Evolutionary conservation across 2,329 filamentous ascomycete genomes (phyloP).

Genomic region (Apiospora rasikravindrae): DNA sequence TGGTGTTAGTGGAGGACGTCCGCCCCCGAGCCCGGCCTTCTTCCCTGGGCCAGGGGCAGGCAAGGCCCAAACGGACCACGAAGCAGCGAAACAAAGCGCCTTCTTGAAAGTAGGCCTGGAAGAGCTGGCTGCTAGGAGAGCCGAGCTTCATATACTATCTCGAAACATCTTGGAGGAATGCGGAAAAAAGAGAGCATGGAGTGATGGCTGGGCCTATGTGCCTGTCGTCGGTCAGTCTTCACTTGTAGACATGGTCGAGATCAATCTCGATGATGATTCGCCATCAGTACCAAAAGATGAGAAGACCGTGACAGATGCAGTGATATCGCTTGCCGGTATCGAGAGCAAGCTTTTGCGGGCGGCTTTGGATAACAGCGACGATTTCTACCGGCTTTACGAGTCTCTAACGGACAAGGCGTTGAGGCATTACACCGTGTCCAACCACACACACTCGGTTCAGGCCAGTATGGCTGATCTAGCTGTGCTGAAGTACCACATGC

Average conservation of each 20-base stretch:
- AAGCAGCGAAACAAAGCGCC: slow-evolving; percentile 48
- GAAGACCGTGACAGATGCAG: slow-evolving; percentile 25
- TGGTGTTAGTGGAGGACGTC: slow-evolving; percentile 35
- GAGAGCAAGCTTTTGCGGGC: slow-evolving; percentile 62
- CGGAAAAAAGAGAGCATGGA: slow-evolving; percentile 76
- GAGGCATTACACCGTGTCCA: slow-evolving; percentile 81
- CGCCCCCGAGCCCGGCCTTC: slow-evolving; percentile 54
- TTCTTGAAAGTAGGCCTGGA: slow-evolving; percentile 72
- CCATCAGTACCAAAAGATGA: slow-evolving; percentile 36
- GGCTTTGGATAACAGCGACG: slow-evolving; percentile 64
- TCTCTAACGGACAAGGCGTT: slow-evolving; percentile 84
- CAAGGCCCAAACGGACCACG: slow-evolving; percentile 39
- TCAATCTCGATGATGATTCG: slow-evolving; percentile 56
- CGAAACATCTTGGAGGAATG: slow-evolving; percentile 78
- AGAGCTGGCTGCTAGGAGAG: slow-evolving; percentile 81
- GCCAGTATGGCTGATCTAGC: slow-evolving; percentile 84
- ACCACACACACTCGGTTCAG: slow-evolving; percentile 77
- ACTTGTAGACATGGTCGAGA: slow-evolving; percentile 59
- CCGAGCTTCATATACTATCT: slow-evolving; percentile 81
- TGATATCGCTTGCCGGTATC: slow-evolving; percentile 51
- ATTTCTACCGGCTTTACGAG: slow-evolving; percentile 72
- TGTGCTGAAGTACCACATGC: slow-evolving; percentile 77
- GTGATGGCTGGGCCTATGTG: slow-evolving; percentile 73
- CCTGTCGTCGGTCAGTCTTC: slow-evolving; percentile 53
- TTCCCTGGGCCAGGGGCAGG: slow-evolving; percentile 56